Evolutionary conservation across 2,329 filamentous ascomycete genomes (phyloP), one percentile per base, ranked within the genome.

Genomic region (Monilinia vaccinii-corymbosi): DNA sequence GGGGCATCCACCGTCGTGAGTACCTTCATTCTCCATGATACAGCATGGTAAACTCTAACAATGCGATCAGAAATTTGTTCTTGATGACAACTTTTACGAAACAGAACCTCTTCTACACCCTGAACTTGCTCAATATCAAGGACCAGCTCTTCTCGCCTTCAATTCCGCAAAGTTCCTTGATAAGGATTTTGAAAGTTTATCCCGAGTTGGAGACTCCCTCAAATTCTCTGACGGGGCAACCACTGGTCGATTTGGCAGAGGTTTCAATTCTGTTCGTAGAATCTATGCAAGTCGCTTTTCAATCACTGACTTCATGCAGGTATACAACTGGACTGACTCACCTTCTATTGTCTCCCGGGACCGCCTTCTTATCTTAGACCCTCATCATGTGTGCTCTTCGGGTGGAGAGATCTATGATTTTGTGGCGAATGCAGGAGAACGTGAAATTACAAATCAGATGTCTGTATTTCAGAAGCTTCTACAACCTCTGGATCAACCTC

Each of bases 1-100:
- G 88, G 91, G 70, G 93, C 93, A 56, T 89, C 85, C 6, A 32
- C 6, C 32, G 32, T 34, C 32, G 8, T 34, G 3, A 34, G 10
- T 34, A 11, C 1, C 13, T 34, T 34, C 13, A 8, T 34, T 34
- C 32, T 34, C 32, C 32, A 32, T 32, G 11, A 32, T 32, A 32
- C 3, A 32, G 32, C 32, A 32, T 7, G 32, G 32, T 32, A 7
- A 32, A 31, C 63, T 36, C 40, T 55, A 16, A 50, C 16, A 10
- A 4, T 10, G 25, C 23, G 10, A 32, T 10, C 34, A 69, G 68
- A 67, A 53, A 44, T 68, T 69, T 46, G 16, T 64, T 8, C 68
- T 73, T 21, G 72, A 73, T 56, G 68, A 66, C 3, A 64, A 23
- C 18, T 63, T 58, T 9, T 62, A 74, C 60, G 53, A 64, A n/a